These are phyloP conservation scores for Ganoderma boninense DNA, from an alignment of 1,284 basidiomycete genomes.

Conservation along the genomic window DNA sequence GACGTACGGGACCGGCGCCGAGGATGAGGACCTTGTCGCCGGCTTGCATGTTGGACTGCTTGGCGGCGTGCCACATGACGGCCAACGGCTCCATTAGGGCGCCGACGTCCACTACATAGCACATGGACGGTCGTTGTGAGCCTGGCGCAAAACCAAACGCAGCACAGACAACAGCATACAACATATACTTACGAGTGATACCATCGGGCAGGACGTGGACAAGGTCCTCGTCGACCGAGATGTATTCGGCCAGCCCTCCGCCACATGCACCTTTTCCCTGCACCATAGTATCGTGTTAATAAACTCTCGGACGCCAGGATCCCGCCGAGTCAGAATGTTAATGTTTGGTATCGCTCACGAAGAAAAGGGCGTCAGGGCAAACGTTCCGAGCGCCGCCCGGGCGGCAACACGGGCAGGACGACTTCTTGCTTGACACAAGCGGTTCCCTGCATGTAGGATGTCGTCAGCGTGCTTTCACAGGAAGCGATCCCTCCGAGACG, in stretches of 20 bases:
- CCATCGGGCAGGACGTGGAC: constrained; percentile 39
- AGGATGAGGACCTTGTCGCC: constrained; percentile 42
- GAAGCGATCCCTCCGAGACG: background rate
- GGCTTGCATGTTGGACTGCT: constrained; percentile 37
- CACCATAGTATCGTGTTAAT: background rate
- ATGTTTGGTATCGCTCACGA: constrained; percentile 38
- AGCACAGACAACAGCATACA: background rate
- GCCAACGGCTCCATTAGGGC: constrained; percentile 45
- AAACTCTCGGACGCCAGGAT: background rate
- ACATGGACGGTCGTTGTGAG: background rate
- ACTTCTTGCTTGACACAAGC: constrained; percentile 38
- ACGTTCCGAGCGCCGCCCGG: constrained; percentile 30
- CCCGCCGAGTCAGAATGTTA: background rate
- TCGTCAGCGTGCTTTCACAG: background rate
- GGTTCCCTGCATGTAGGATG: constrained; percentile 39
- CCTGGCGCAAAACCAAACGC: no score
- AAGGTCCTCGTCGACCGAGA: constrained; percentile 35
- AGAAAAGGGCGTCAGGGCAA: constrained; percentile 38
- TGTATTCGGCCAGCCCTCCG: constrained; percentile 42
- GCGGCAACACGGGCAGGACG: constrained; percentile 28
- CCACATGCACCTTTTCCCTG: constrained; percentile 36
- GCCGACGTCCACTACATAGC: constrained; percentile 37
- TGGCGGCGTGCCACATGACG: constrained; percentile 38
- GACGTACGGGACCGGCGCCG: constrained; percentile 43
- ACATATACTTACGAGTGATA: constrained; percentile 14